Evolutionary conservation across 2,329 filamentous ascomycete genomes (phyloP).

Genomic region (Penicillium italicum): DNA sequence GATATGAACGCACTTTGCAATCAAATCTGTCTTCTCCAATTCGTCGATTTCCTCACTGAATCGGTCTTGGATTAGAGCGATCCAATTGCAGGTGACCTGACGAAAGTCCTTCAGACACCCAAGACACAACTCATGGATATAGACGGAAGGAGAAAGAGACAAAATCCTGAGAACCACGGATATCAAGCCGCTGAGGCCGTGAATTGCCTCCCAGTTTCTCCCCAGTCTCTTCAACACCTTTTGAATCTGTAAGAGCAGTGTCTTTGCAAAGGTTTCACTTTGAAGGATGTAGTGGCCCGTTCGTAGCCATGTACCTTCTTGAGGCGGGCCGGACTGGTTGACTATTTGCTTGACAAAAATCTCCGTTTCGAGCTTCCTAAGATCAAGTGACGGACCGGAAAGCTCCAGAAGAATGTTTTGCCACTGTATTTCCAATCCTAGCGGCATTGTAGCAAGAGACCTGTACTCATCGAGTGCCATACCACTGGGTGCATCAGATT

Average conservation of each 20-base stretch:
- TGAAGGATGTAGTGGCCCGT: too few relatives aligned
- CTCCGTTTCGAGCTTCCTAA: slow-evolving; percentile 49
- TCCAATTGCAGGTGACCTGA: slow-evolving; percentile 41
- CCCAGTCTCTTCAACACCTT: slow-evolving; percentile 36
- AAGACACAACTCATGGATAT: slow-evolving; percentile 26
- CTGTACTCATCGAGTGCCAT: slow-evolving; percentile 56
- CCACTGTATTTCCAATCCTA: slow-evolving; percentile 53
- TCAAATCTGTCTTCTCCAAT: too few relatives aligned
- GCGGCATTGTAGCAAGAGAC: slow-evolving; percentile 48
- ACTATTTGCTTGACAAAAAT: slow-evolving; percentile 50
- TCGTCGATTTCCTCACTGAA: too few relatives aligned
- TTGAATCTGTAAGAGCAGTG: slow-evolving; percentile 35
- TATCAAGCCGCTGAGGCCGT: slow-evolving; percentile 42
- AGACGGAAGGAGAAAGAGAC: slow-evolving; percentile 33
- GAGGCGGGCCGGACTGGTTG: slow-evolving; percentile 46
- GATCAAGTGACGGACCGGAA: slow-evolving; percentile 47
- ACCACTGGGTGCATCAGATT: slow-evolving; percentile 46
- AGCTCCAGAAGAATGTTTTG: slow-evolving; percentile 55
- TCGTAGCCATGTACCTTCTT: slow-evolving; percentile 9
- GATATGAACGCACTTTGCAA: slow-evolving; percentile 37
- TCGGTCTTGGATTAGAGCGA: slow-evolving; percentile 32
- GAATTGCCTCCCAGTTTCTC: slow-evolving; percentile 52
- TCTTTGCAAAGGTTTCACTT: too few relatives aligned
- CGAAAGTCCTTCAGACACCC: slow-evolving; percentile 34
- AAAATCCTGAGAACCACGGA: slow-evolving; percentile 45